A percentile compares a stretch with the other conserved stretches of the same genome.
Evolutionary conservation across 176 grass and related monocot genomes (phyloP).

Genomic region (Neostapfia colusana): DNA sequence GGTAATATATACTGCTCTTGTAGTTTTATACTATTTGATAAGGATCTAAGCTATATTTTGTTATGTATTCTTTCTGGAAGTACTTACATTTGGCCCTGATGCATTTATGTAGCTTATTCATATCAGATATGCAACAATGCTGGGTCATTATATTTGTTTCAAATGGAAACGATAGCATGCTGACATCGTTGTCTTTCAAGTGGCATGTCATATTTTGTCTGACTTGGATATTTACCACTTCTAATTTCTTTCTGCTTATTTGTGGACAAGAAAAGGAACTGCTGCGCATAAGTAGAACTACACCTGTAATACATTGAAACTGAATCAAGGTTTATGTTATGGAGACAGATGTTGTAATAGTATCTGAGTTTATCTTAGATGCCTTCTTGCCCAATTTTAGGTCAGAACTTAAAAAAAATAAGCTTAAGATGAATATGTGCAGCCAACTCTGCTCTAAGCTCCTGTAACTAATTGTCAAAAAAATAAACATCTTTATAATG

Average conservation of each 20-base stretch:
- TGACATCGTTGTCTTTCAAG: slow-evolving; percentile 9
- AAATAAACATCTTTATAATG: slow-evolving; percentile 1
- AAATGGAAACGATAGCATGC: not conserved
- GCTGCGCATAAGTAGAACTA: not conserved
- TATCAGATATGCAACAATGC: slow-evolving; percentile 22
- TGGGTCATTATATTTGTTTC: not conserved
- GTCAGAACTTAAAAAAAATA: slow-evolving; percentile 1
- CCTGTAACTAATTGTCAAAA: not conserved
- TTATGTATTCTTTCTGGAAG: not conserved
- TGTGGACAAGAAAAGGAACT: not conserved
- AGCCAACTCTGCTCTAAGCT: not conserved
- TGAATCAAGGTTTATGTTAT: not conserved
- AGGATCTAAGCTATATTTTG: slow-evolving; percentile 1
- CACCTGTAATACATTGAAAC: not conserved
- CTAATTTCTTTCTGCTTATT: not conserved
- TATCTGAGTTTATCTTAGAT: not conserved
- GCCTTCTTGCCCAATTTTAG: slow-evolving; percentile 8
- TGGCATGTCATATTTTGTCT: not conserved
- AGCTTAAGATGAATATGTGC: slow-evolving; percentile 11
- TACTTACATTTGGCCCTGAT: not conserved
- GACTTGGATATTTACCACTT: slow-evolving; percentile 14
- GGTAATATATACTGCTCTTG: slow-evolving; percentile 49
- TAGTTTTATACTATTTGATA: slow-evolving; percentile 7
- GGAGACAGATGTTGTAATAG: slow-evolving; percentile 2
- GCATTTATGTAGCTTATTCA: slow-evolving; percentile 14